These are phyloP conservation scores for Pseudogymnoascus sp. DNA, from an alignment of 2,329 filamentous ascomycete genomes.

Conservation along the genomic window DNA sequence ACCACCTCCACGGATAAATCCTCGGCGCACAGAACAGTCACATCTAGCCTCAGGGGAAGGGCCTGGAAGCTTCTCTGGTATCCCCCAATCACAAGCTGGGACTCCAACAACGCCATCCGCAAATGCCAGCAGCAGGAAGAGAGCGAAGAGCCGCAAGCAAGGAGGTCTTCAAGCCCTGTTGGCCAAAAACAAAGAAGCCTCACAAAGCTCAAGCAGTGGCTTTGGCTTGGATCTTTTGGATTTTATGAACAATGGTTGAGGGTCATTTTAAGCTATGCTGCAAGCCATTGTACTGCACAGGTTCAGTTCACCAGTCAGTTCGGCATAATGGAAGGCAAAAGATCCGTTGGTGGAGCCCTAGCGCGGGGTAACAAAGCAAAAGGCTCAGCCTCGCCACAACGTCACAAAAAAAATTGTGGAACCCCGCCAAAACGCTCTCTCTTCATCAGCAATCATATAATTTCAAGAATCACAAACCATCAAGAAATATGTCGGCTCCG, in stretches of 20 bases:
- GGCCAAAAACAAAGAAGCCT: conserved; percentile 25
- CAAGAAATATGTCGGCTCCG: conserved; percentile 35
- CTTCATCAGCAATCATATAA: conserved; percentile 3
- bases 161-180: conserved; percentile 57
- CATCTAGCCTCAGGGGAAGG: neutral
- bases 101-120: conserved; percentile 30
- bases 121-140: conserved; percentile 55
- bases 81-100: neutral
- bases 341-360: neutral
- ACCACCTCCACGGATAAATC: conserved; percentile 7
- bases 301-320: neutral
- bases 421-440: conserved; percentile 15
- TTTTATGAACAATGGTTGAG: conserved; percentile 26
- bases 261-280: neutral
- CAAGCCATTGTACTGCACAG: neutral
- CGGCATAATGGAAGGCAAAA: neutral
- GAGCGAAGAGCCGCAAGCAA: conserved; percentile 52
- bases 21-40: neutral
- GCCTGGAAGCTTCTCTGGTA: neutral
- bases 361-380: conserved; percentile 9
- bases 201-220: conserved; percentile 16
- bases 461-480: neutral
- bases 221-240: conserved; percentile 32
- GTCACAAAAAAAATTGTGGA: conserved; percentile 11
- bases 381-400: conserved; percentile 9